phyloP scores from a whole-genome alignment of 257 asterid species.

The Solanum appendiculatum region DNA sequence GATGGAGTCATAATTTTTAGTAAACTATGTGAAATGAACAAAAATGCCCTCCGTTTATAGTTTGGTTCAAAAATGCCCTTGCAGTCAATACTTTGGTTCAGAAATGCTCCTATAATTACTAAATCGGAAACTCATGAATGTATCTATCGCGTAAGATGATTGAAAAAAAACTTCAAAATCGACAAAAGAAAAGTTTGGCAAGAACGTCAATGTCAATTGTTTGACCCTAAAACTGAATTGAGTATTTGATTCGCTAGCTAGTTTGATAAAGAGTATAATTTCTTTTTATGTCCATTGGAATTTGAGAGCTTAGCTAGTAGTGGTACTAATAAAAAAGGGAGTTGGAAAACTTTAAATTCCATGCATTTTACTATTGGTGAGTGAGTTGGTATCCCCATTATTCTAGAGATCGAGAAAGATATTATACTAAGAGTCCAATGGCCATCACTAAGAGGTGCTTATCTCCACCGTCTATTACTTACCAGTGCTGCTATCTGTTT shows the following conservation, averaged over 20 bases:
- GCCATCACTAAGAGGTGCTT: not conserved
- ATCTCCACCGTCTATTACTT: not conserved
- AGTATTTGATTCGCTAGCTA: slow-evolving; percentile 6
- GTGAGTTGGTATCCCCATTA: not conserved
- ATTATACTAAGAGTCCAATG: not conserved
- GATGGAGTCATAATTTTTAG: too few species aligned
- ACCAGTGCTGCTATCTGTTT: not conserved
- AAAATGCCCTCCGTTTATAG: too few species aligned
- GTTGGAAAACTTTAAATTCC: not conserved
- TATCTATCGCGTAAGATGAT: not conserved
- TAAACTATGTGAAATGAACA: too few species aligned
- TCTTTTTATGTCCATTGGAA: not conserved
- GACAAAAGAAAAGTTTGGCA: not conserved
- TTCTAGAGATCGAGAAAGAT: not conserved
- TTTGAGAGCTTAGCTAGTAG: not conserved
- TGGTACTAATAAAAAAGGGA: not conserved
- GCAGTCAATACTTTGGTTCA: too few species aligned
- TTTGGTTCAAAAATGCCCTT: too few species aligned
- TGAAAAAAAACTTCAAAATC: not conserved
- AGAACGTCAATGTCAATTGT: not conserved
- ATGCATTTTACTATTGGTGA: not conserved
- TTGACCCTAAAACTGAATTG: not conserved
- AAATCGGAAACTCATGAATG: not conserved
- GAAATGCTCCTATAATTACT: too few species aligned
- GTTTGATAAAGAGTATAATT: not conserved